phyloP scores from a whole-genome alignment of 768 basidiomycete genomes.

The Leucosporidium scottii region DNA sequence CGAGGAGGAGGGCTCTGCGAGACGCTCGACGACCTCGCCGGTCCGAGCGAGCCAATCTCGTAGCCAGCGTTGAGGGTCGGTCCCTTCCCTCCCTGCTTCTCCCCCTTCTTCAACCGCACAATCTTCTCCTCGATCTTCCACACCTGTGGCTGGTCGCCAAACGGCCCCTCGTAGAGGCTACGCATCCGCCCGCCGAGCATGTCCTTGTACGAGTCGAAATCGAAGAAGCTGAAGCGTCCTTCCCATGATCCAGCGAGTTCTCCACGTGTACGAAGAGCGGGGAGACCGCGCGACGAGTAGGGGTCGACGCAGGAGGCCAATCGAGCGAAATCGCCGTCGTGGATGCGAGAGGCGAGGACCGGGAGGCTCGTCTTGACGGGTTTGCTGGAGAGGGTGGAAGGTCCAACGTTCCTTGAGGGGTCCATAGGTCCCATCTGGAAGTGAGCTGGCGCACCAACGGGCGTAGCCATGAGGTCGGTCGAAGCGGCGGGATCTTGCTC shows the following conservation, averaged over 20 bases:
- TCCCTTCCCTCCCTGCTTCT: conserved; percentile 36
- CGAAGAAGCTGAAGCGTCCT: conserved; percentile 52
- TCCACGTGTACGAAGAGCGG: conserved; percentile 21
- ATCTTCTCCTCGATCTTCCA: conserved; percentile 57
- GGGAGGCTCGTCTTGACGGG: conserved; percentile 29
- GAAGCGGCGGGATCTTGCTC: conserved; percentile 28
- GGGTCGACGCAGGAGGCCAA: conserved; percentile 41
- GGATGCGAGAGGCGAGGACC: conserved; percentile 32
- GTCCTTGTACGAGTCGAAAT: conserved; percentile 62
- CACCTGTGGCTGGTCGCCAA: conserved; percentile 79
- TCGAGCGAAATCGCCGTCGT: conserved; percentile 43
- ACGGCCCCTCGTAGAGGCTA: conserved; percentile 62
- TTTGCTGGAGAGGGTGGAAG: conserved; percentile 1
- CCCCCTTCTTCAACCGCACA: conserved; percentile 18
- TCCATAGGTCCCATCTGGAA: neutral
- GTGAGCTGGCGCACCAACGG: conserved; percentile 11
- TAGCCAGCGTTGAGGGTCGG: conserved; percentile 38
- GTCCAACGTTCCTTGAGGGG: no score
- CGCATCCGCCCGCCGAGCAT: conserved; percentile 45
- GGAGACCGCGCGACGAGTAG: conserved; percentile 37
- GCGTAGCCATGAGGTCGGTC: neutral
- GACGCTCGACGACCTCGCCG: neutral
- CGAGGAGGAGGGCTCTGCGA: conserved; percentile 33
- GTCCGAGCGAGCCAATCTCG: neutral
- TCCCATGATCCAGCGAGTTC: conserved; percentile 37